Conservation (phyloP, 306 rosid genomes). For the Vicia sativa region DNA sequence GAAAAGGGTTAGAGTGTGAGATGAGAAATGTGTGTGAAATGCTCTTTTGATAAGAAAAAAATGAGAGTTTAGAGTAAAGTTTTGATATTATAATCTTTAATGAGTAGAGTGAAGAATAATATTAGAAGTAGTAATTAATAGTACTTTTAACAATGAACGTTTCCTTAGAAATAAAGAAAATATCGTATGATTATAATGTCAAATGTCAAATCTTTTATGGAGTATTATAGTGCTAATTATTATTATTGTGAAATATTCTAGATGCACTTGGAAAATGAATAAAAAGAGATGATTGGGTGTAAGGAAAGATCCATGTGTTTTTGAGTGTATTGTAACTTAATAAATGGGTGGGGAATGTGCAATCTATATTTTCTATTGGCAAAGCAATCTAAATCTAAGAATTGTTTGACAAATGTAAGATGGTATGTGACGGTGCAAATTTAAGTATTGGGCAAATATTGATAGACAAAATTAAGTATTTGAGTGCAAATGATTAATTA, state of each 20-base stretch:
- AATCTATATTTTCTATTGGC: slow-evolving; percentile 58
- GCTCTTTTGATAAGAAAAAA: slow-evolving; percentile 44
- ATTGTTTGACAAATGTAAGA: slow-evolving; percentile 35
- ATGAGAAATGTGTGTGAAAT: slow-evolving; percentile 46
- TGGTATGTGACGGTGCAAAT: neutral
- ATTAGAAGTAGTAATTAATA: slow-evolving; percentile 35
- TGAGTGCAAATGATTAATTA: too few relatives aligned
- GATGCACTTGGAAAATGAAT: neutral
- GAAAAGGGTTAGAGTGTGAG: slow-evolving; percentile 32
- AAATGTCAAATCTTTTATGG: slow-evolving; percentile 57
- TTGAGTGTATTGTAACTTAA: slow-evolving; percentile 74
- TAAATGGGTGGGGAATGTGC: slow-evolving; percentile 66
- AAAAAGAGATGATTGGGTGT: slow-evolving; percentile 50
- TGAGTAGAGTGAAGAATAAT: slow-evolving; percentile 38
- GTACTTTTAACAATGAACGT: slow-evolving; percentile 41
- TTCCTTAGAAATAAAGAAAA: slow-evolving; percentile 50
- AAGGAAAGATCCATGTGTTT: slow-evolving; percentile 58
- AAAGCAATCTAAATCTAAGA: slow-evolving; percentile 58
- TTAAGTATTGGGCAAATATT: too few relatives aligned
- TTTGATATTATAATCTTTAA: slow-evolving; percentile 40
- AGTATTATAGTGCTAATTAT: slow-evolving; percentile 39
- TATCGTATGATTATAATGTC: slow-evolving; percentile 47
- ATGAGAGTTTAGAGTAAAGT: slow-evolving; percentile 39
- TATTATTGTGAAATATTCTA: slow-evolving; percentile 3
- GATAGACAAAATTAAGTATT: neutral